Evolutionary conservation across 345 rosid genomes (phyloP), one percentile per base, ranked within the genome.

Genomic region (Eucalyptus paniculata): DNA sequence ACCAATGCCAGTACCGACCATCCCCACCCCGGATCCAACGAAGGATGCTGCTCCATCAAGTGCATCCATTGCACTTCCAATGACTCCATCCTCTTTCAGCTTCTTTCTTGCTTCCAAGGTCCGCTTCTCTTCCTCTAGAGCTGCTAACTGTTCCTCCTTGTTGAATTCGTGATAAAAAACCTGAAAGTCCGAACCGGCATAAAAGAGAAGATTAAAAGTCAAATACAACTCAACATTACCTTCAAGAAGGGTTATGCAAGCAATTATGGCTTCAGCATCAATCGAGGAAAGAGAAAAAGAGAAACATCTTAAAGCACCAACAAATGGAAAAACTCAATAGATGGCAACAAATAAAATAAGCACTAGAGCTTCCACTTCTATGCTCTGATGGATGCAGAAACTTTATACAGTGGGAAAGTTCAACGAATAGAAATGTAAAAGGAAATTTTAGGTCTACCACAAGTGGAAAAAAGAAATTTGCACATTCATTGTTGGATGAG

Each of bases 31-130:
- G 2, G 95, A 92, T 47, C 90, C 94, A 89, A 89, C 96, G 92
- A 72, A 87, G 87, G 92, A 91, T 67, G 91, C 97, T 50, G 99
- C 98, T 87, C 96, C 98, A 50, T 94, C 98, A 8, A 95, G 93
- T 3, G 97, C 96, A 88, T 95, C 98, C 97, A 95, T 92, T 6
- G 98, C 96, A 92, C 99, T 96, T 72, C 97, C 99, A 16, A 98
- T 95, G 83, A 95, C 95, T 87, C 99, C 99, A 8, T 96, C 97
- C 87, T 95, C 99, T 91, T 97, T 98, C 93, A 95, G 89, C 91
- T 94, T 96, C 96, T 94, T 96, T 62, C 95, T 96, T 83, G 91
- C 92, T 91, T 97, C 99, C 53, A 96, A 49, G 45, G 94, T 91
- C 92, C 89, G 95, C 95, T 98, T 98, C 95, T 98, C 99, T 18